phyloP scores from a whole-genome alignment of 2,329 filamentous ascomycete species.

The Trichoderma citrinoviride region DNA sequence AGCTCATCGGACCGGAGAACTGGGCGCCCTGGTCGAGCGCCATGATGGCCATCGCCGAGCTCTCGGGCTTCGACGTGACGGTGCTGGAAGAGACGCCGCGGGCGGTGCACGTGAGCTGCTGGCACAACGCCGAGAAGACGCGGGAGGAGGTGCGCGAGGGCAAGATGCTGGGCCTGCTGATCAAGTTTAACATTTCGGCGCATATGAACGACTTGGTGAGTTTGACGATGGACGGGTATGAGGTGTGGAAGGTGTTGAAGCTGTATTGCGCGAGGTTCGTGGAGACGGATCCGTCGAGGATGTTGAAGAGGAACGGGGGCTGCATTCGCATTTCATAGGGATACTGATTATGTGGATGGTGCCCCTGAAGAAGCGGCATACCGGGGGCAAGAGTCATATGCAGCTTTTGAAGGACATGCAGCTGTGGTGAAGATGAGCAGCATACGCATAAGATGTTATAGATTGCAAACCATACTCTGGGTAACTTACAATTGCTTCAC shows the following conservation, averaged over 20 bases:
- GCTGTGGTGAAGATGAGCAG: no score
- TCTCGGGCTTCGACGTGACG: constrained; percentile 15
- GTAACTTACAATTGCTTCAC: no score
- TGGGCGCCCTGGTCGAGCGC: constrained; percentile 19
- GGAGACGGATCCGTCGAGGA: constrained; percentile 15
- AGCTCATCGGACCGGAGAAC: constrained; percentile 19
- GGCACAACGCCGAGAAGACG: constrained; percentile 10
- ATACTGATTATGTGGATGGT: not conserved
- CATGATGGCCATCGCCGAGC: constrained; percentile 20
- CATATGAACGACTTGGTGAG: constrained; percentile 19
- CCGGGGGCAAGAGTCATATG: no score
- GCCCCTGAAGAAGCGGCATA: not conserved
- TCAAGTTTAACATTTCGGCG: constrained; percentile 19
- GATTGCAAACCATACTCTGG: no score
- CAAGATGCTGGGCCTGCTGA: constrained; percentile 17
- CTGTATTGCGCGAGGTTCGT: constrained; percentile 18
- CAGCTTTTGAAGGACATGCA: no score
- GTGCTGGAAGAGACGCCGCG: constrained; percentile 3
- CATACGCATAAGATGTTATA: no score
- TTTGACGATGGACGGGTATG: constrained; percentile 18
- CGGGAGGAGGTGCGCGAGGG: constrained; percentile 1
- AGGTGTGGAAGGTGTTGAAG: constrained; percentile 16
- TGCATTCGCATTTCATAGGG: constrained; percentile 9
- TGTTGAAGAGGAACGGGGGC: constrained; percentile 4
- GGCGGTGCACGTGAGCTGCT: constrained; percentile 10